A percentile compares a stretch with the other conserved stretches of the same genome.
phyloP scores from a whole-genome alignment of 2,329 filamentous ascomycete genomes.

The Xylaria sp. region DNA sequence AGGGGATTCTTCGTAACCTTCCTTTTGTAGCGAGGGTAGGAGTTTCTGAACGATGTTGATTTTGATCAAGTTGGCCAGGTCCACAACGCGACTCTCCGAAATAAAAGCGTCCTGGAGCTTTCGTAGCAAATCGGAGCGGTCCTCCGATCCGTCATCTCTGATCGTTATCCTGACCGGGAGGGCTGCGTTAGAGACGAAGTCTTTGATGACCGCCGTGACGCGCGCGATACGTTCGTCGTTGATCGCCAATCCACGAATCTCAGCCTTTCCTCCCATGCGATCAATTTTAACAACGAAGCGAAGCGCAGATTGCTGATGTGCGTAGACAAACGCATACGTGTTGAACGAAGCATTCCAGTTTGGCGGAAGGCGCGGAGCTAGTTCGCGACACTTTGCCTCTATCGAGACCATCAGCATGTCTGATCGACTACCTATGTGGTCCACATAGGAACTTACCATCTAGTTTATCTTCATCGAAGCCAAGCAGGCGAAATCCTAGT shows the following conservation, averaged over 20 bases:
- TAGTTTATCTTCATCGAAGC: slow-evolving; percentile 80
- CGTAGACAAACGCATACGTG: slow-evolving; percentile 82
- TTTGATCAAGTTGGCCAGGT: slow-evolving; percentile 74
- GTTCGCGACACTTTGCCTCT: slow-evolving; percentile 60
- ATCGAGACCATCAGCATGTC: slow-evolving; percentile 24
- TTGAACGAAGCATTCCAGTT: slow-evolving; percentile 79
- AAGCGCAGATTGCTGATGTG: slow-evolving; percentile 82
- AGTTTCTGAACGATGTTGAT: slow-evolving; percentile 82
- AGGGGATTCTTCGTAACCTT: slow-evolving; percentile 71
- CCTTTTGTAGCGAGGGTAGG: slow-evolving; percentile 74
- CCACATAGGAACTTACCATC: slow-evolving; percentile 55
- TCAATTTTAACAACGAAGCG: slow-evolving; percentile 81
- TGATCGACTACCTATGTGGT: not conserved
- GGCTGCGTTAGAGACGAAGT: slow-evolving; percentile 68
- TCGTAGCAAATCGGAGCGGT: slow-evolving; percentile 50
- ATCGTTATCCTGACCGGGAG: slow-evolving; percentile 61
- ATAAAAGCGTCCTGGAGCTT: slow-evolving; percentile 70
- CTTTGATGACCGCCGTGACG: slow-evolving; percentile 73
- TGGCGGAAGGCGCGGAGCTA: slow-evolving; percentile 66
- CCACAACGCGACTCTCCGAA: slow-evolving; percentile 66
- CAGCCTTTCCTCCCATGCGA: slow-evolving; percentile 80
- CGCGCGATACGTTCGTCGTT: slow-evolving; percentile 80
- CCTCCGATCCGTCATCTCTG: slow-evolving; percentile 49
- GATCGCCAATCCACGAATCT: slow-evolving; percentile 77
- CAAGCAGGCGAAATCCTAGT: slow-evolving; percentile 78